Conservation (phyloP, 2,329 filamentous ascomycete genomes). For the Aspergillus fijiensis region DNA sequence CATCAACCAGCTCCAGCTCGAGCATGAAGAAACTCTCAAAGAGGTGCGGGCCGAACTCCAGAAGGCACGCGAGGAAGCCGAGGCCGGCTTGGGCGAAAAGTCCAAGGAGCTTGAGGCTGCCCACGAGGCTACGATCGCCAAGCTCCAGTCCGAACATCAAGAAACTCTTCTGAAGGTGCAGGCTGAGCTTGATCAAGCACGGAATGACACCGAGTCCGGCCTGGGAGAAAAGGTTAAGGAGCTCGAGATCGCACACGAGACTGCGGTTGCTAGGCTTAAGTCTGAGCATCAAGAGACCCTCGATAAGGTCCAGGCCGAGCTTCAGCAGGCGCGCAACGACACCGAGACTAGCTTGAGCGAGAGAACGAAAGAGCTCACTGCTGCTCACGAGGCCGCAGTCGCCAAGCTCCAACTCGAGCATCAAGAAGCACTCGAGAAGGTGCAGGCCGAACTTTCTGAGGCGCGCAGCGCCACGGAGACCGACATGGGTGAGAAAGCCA, state of each 20-base stretch:
- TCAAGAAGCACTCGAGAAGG: background rate
- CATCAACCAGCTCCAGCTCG: background rate
- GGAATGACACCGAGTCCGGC: constrained; percentile 18
- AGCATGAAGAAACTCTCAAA: background rate
- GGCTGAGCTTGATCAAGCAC: background rate
- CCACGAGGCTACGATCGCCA: constrained; percentile 17
- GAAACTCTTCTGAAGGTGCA: constrained; percentile 14
- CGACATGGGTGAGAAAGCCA: constrained; percentile 33
- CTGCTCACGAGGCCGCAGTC: background rate
- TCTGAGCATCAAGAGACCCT: background rate
- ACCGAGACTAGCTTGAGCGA: background rate
- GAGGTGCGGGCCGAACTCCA: background rate
- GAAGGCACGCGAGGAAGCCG: background rate
- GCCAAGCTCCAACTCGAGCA: background rate
- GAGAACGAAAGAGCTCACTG: background rate
- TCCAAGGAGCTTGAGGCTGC: constrained; percentile 24
- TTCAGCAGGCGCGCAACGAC: background rate
- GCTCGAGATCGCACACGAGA: constrained; percentile 29
- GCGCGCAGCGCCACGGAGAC: background rate
- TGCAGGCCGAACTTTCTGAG: background rate
- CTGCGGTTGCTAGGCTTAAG: constrained; percentile 25
- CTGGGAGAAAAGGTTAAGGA: constrained; percentile 29
- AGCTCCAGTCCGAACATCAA: constrained; percentile 35
- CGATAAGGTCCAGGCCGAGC: background rate
- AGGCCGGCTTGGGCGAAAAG: constrained; percentile 29